Percentiles rank a stretch among this genome's conserved stretches.
Evolutionary conservation across 2,329 filamentous ascomycete species (phyloP).

Genomic region (Nothomitra cinnamomea): DNA sequence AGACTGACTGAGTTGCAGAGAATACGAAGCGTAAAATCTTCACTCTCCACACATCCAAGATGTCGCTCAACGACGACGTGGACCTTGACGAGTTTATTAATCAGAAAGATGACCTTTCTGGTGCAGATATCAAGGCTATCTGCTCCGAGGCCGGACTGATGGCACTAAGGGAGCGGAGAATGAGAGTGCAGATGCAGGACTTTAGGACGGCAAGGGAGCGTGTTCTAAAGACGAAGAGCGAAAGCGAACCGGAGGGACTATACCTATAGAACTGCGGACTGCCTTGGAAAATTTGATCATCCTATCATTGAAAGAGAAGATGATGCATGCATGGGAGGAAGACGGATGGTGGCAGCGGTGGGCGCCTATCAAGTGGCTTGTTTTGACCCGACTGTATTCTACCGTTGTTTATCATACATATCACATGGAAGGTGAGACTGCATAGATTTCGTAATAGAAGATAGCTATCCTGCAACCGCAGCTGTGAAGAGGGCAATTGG

Average conservation of each 20-base stretch:
- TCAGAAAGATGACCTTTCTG: slow-evolving; percentile 93
- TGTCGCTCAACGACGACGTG: slow-evolving; percentile 92
- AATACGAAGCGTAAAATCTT: slow-evolving; percentile 98
- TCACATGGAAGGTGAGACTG: too few relatives aligned
- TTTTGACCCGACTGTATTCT: too few relatives aligned
- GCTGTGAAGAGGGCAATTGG: too few relatives aligned
- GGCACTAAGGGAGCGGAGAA: slow-evolving; percentile 83
- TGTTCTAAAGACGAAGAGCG: slow-evolving; percentile 95
- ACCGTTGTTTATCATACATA: too few relatives aligned
- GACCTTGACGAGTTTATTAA: slow-evolving; percentile 97
- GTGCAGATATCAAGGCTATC: slow-evolving; percentile 97
- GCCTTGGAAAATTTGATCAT: not conserved
- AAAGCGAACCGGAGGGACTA: slow-evolving; percentile 93
- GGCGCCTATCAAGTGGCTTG: too few relatives aligned
- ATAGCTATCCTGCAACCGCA: too few relatives aligned
- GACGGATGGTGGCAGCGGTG: too few relatives aligned
- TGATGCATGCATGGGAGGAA: too few relatives aligned
- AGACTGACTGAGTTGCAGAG: slow-evolving; percentile 34
- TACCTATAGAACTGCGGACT: slow-evolving; percentile 54
- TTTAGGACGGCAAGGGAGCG: slow-evolving; percentile 85
- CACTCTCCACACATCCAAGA: slow-evolving; percentile 93
- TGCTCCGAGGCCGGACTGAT: slow-evolving; percentile 93
- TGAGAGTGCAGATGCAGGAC: slow-evolving; percentile 98
- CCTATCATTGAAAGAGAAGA: too few relatives aligned
- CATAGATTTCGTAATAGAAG: too few relatives aligned